phyloP scores from a whole-genome alignment of 768 basidiomycete species.

The Lentinula sp. region DNA sequence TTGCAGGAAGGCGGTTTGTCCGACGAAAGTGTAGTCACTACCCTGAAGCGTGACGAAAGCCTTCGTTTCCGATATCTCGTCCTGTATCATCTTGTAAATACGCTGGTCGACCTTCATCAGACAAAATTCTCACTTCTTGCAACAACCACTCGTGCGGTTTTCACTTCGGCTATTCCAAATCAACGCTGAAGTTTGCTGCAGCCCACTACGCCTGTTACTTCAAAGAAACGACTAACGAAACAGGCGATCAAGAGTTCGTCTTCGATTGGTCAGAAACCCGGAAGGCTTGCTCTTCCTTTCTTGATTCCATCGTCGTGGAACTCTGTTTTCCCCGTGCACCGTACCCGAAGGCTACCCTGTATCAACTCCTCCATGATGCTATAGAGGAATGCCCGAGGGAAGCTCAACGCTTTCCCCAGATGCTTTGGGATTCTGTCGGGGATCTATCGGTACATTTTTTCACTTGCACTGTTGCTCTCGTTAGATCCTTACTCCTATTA shows the following conservation, averaged over 20 bases:
- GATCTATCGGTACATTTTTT: conserved; percentile 57
- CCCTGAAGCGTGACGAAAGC: conserved; percentile 44
- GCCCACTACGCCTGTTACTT: conserved; percentile 73
- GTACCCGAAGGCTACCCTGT: conserved; percentile 63
- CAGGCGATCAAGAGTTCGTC: conserved; percentile 44
- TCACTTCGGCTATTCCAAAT: conserved; percentile 3
- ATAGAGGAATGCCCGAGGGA: conserved; percentile 70
- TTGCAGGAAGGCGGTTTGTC: conserved; percentile 50
- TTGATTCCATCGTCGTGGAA: conserved; percentile 82
- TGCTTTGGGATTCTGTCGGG: conserved; percentile 76
- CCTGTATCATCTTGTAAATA: conserved; percentile 56
- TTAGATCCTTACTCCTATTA: background rate
- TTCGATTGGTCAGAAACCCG: conserved; percentile 65
- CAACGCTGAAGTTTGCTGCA: conserved; percentile 19
- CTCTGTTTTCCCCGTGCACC: conserved; percentile 67
- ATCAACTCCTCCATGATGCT: conserved; percentile 63
- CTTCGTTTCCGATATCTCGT: conserved; percentile 58
- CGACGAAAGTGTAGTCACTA: conserved; percentile 44
- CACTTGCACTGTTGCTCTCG: background rate
- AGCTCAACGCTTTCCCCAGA: conserved; percentile 70
- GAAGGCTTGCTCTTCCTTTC: conserved; percentile 65
- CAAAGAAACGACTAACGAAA: conserved; percentile 37
- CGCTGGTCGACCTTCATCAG: conserved; percentile 57
- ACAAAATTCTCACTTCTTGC: conserved; percentile 63
- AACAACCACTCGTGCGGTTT: conserved; percentile 57